A percentile compares a stretch with the other conserved stretches of the same genome.
phyloP scores from a whole-genome alignment of 2,329 filamentous ascomycete species.

The Aspergillus novoparasiticus region DNA sequence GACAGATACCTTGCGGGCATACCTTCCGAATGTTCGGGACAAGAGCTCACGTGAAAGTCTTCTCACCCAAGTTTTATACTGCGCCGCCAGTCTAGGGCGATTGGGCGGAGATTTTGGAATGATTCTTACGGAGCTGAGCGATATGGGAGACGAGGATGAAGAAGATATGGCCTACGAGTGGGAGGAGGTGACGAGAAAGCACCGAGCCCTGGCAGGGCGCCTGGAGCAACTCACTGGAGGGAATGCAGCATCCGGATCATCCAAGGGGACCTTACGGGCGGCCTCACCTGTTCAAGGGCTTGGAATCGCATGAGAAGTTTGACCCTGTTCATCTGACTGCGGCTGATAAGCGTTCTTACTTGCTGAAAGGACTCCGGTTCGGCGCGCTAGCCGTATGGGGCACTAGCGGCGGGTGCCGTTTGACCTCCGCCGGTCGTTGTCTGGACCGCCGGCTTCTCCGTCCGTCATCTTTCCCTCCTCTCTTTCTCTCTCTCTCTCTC shows the following conservation, averaged over 20 bases:
- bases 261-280: slow-evolving; percentile 1
- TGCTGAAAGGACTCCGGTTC: slow-evolving; percentile 11
- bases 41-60: slow-evolving; percentile 81
- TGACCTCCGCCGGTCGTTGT: slow-evolving; percentile 20
- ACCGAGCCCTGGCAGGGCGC: slow-evolving; percentile 79
- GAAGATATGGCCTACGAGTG: slow-evolving; percentile 63
- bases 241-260: slow-evolving; percentile 13
- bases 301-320: neutral
- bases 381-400: slow-evolving; percentile 18
- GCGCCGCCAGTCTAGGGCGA: slow-evolving; percentile 84
- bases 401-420: slow-evolving; percentile 18
- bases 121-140: slow-evolving; percentile 68
- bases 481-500: slow-evolving; percentile 5
- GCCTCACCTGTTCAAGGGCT: neutral
- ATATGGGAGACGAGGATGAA: slow-evolving; percentile 38
- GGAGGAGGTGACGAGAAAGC: slow-evolving; percentile 86
- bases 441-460: slow-evolving; percentile 18
- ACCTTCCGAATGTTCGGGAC: slow-evolving; percentile 81
- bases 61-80: slow-evolving; percentile 89
- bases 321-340: neutral
- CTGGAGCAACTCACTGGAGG: slow-evolving; percentile 44
- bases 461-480: slow-evolving; percentile 14
- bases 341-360: neutral
- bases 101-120: slow-evolving; percentile 92
- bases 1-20: slow-evolving; percentile 71